phyloP scores from a whole-genome alignment of 768 basidiomycete species.

The Pleurotus salmoneostramineus region DNA sequence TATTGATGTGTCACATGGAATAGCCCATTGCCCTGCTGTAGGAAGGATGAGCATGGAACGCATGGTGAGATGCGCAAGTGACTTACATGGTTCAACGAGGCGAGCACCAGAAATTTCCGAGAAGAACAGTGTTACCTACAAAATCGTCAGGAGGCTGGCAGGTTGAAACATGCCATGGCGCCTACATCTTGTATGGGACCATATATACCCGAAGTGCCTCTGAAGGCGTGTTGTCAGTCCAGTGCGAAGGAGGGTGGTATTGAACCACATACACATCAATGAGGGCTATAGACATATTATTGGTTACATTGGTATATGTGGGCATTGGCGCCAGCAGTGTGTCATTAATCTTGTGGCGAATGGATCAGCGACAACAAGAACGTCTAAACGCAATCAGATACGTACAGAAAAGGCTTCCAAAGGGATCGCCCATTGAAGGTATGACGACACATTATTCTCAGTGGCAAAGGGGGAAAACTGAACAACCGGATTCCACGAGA shows the following conservation, averaged over 20 bases:
- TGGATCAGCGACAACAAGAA: neutral
- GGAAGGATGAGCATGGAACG: neutral
- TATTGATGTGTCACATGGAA: slow-evolving; percentile 63
- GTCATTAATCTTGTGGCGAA: slow-evolving; percentile 46
- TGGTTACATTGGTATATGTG: slow-evolving; percentile 56
- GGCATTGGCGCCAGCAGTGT: slow-evolving; percentile 49
- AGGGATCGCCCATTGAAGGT: slow-evolving; percentile 73
- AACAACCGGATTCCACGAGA: slow-evolving; percentile 73
- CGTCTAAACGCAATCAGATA: neutral
- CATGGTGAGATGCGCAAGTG: neutral
- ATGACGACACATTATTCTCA: slow-evolving; percentile 60
- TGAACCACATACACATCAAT: slow-evolving; percentile 62
- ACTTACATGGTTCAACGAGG: slow-evolving; percentile 58
- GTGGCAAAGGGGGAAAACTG: slow-evolving; percentile 64
- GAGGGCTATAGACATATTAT: slow-evolving; percentile 59
- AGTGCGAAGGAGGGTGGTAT: too few relatives aligned
- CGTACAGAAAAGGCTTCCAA: slow-evolving; percentile 52
- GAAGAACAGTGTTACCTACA: slow-evolving; percentile 65
- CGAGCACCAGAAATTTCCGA: slow-evolving; percentile 57
- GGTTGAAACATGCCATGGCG: neutral
- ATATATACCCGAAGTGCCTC: slow-evolving; percentile 68
- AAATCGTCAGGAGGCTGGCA: slow-evolving; percentile 5
- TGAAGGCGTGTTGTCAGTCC: slow-evolving; percentile 20
- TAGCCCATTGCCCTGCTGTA: slow-evolving; percentile 65
- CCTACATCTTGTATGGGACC: slow-evolving; percentile 77